Evolutionary conservation across 139 green algal species (phyloP), one percentile per base, ranked within the genome.

Genomic region (Coelastrella sp.): DNA sequence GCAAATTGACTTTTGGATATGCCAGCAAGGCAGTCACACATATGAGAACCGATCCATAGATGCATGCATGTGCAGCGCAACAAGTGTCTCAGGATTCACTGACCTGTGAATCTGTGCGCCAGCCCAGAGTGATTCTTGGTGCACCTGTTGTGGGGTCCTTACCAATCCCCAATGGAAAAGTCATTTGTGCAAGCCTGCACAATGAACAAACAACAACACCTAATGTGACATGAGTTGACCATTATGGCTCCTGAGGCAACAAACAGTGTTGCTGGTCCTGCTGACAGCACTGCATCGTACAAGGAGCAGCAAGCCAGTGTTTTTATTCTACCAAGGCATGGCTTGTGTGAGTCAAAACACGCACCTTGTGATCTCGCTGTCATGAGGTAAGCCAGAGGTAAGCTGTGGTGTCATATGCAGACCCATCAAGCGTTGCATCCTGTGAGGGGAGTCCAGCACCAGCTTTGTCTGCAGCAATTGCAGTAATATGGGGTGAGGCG

Each of bases 351-450:
- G 11, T 57, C 11, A 57, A 23, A 32, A 21, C 53, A 19, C 53
- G 27, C 21, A 64, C 53, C 53, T 64, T 19, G 53, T 5, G 30
- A 64, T 3, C 1, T 64, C 53, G 30, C 53, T 64, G 19, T 64
- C 53, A 64, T 64, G 62, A 21, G 5, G 62, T 30, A 71, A 30
- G 11, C 62, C 62, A 23, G 59, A 37, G 41, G 71, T 45, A 43
- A 50, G 15, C 73, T 48, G 30, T 32, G n/a, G 50, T 38, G 21
- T 38, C n/a, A 40, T 23, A 38, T 40, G 62, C 4, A 15, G 17
- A 30, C 62, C 40, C 75, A 82, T 82, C 21, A 82, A 38, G 25
- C 75, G 75, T 53, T 82, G 75, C 75, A 82, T 82, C 23, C 75
- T 51, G n/a, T 66, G 45, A 13, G 75, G 75, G 2, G 75, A 82